Conservation (phyloP, 176 grass and related monocot species). For the Ensete ventricosum region DNA sequence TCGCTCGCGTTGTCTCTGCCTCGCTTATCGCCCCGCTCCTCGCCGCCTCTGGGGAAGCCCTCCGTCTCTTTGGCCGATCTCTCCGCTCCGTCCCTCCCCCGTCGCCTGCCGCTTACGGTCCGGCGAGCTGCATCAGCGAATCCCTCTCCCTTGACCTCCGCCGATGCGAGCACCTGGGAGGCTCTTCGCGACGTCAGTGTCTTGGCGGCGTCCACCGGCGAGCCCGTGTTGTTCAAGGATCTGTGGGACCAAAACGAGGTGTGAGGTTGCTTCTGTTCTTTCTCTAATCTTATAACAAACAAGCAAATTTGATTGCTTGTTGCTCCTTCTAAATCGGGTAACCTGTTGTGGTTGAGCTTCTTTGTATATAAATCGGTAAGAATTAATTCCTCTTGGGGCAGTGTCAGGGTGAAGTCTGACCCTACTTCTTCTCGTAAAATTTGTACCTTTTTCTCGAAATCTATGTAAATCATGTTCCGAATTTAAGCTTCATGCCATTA, state of each 20-base stretch:
- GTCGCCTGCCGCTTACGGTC: neutral
- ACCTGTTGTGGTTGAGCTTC: too few species aligned
- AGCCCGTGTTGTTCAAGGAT: slow-evolving; percentile 46
- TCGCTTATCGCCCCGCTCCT: neutral
- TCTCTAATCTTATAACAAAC: neutral
- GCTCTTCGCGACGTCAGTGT: slow-evolving; percentile 42
- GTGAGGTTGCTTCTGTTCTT: neutral
- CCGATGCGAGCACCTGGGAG: slow-evolving; percentile 24
- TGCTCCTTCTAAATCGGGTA: too few species aligned
- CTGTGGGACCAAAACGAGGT: slow-evolving; percentile 60
- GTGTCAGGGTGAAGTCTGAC: neutral
- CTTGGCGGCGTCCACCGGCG: slow-evolving; percentile 34
- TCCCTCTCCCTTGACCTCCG: neutral
- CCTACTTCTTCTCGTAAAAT: neutral
- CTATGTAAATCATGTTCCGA: neutral
- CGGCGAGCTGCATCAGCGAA: neutral
- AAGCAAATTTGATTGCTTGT: neutral
- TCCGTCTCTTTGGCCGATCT: too few species aligned
- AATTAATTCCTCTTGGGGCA: too few species aligned
- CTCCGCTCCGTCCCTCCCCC: neutral
- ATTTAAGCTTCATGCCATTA: neutral
- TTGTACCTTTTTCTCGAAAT: neutral
- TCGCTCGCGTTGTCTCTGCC: neutral
- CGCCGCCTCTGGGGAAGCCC: neutral
- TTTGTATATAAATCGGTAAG: too few species aligned